phyloP scores from a whole-genome alignment of 768 basidiomycete species.

The Trametes maxima region DNA sequence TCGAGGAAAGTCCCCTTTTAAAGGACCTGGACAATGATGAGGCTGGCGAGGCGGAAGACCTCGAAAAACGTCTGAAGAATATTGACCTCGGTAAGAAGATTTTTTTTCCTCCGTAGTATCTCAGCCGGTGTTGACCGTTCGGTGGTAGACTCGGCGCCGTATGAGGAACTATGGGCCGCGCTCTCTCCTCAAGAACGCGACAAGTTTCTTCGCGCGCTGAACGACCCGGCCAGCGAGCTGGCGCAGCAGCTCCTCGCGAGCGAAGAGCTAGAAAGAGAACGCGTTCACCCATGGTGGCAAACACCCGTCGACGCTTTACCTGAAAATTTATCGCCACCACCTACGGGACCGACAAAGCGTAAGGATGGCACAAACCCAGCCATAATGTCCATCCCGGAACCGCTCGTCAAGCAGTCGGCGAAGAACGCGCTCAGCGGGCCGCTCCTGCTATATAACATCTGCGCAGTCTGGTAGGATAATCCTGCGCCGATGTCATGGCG shows the following conservation, averaged over 20 bases:
- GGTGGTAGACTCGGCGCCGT: slow-evolving; percentile 51
- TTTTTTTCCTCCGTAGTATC: no score
- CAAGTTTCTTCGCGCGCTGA: slow-evolving; percentile 59
- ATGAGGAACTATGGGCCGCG: slow-evolving; percentile 61
- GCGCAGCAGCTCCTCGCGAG: slow-evolving; percentile 62
- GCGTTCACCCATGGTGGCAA: slow-evolving; percentile 77
- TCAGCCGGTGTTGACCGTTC: neutral
- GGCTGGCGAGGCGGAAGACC: slow-evolving; percentile 42
- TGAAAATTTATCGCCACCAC: slow-evolving; percentile 8
- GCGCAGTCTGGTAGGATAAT: slow-evolving; percentile 69
- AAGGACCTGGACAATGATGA: slow-evolving; percentile 40
- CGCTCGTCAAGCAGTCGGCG: slow-evolving; percentile 42
- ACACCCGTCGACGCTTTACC: slow-evolving; percentile 22
- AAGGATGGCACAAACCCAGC: slow-evolving; percentile 43
- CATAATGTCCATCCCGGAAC: slow-evolving; percentile 48
- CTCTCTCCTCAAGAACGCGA: slow-evolving; percentile 62
- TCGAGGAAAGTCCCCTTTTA: slow-evolving; percentile 36
- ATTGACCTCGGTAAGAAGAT: slow-evolving; percentile 62
- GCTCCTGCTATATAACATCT: slow-evolving; percentile 67
- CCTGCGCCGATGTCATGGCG: no score
- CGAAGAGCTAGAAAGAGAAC: slow-evolving; percentile 53
- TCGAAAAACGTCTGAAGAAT: slow-evolving; percentile 52
- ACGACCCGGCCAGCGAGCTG: slow-evolving; percentile 63
- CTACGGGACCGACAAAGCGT: neutral
- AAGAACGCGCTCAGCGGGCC: slow-evolving; percentile 20